Conservation (phyloP, 2,329 filamentous ascomycete species). For the Fusarium vanettenii region DNA sequence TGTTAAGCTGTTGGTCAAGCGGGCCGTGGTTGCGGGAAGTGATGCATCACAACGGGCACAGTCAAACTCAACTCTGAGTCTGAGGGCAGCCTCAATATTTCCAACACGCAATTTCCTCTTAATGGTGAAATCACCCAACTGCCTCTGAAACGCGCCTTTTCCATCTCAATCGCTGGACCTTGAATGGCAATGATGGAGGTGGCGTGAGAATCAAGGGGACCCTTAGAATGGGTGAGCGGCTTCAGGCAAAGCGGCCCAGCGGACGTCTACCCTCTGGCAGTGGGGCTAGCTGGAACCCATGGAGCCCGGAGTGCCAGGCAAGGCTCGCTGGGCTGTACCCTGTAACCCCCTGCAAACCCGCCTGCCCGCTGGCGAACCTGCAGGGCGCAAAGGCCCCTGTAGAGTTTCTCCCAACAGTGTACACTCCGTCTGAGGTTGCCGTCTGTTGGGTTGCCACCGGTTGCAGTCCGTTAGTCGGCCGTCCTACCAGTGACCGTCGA, state of each 20-base stretch:
- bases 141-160: neutral
- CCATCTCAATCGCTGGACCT: neutral
- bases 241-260: constrained; percentile 20
- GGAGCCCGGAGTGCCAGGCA: neutral
- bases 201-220: constrained; percentile 12
- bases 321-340: neutral
- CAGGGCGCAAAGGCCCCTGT: constrained; percentile 4
- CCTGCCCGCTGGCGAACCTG: constrained; percentile 18
- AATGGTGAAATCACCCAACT: neutral
- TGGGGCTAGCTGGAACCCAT: too few species aligned
- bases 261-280: constrained; percentile 6
- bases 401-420: constrained; percentile 1
- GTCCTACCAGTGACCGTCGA: constrained; percentile 18
- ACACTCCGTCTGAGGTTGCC: neutral
- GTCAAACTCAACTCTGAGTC: neutral
- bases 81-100: neutral
- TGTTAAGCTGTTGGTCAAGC: neutral
- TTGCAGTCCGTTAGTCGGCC: constrained; percentile 17
- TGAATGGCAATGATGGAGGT: constrained; percentile 2
- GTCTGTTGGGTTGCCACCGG: constrained; percentile 1
- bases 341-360: neutral
- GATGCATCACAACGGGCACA: neutral
- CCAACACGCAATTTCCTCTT: neutral
- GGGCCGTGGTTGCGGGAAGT: neutral
- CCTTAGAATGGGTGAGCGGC: constrained; percentile 12